Evolutionary conservation across 2,329 filamentous ascomycete species (phyloP), one percentile per base, ranked within the genome.

Genomic region (Beauveria medogensis): DNA sequence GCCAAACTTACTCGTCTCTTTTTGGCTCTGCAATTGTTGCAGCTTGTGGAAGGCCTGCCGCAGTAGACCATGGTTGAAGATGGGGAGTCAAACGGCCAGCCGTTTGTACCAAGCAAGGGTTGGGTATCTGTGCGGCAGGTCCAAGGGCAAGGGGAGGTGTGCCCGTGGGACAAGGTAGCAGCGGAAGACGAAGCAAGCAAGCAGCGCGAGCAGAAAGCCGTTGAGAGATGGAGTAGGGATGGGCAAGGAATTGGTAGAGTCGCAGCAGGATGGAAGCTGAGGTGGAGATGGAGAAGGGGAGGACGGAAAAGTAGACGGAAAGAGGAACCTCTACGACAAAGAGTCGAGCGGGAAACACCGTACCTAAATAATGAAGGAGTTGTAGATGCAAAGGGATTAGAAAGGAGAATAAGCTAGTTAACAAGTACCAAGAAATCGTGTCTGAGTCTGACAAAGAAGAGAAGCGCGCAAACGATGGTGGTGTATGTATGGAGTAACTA

Each of bases 1-100:
- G 14, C 18, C 7, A 34, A 26, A 57, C 60, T 54, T 55, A 62
- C 60, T 22, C 60, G 55, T 62, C 60, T 58, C 44, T 62, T 62
- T 24, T 62, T 62, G 28, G 55, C 55, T 22, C 60, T 62, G 50
- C 60, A 62, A 24, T 55, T 62, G 20, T 59, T 58, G 55, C 60
- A 62, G 43, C 60, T 62, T 53, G 60, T 62, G 18, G 60, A 62
- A 20, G 60, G 60, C 46, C 60, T 51, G 22, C 60, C 60, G 34
- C 50, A 59, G 55, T 62, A 62, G n/a, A 62, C 60, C 60, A 62
- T 62, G 41, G 47, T 46, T 30, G 47, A 34, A 22, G 34, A 50
- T 6, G 55, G 44, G 24, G 47, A 44, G 12, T 46, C 20, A 40
- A 44, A 44, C 12, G 50, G 58, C 56, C 56, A n/a, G 56, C 24